phyloP scores from a whole-genome alignment of 257 asterid genomes.

The Rhazya stricta region DNA sequence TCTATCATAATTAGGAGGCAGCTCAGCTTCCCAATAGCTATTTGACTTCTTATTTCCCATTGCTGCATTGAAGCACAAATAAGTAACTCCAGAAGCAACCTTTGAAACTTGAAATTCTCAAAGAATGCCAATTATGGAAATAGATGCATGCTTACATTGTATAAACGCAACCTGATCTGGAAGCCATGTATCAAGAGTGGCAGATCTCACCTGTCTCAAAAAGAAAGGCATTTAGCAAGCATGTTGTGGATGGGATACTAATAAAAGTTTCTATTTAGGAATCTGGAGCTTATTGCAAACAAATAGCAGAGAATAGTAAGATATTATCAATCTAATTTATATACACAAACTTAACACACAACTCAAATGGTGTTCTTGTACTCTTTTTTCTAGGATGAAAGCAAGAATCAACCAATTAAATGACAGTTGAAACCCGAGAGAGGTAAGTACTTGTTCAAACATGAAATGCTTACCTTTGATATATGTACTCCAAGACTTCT shows the following conservation, averaged over 20 bases:
- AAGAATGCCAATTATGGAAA: background rate
- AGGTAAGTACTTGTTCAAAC: background rate
- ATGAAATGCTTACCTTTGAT: conserved; percentile 30
- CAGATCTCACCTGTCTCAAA: conserved; percentile 36
- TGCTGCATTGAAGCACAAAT: conserved; percentile 14
- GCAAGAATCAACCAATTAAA: background rate
- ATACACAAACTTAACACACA: background rate
- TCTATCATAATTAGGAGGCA: conserved; percentile 31
- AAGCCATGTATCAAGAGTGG: conserved; percentile 49
- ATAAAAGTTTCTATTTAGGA: background rate
- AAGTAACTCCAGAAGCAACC: conserved; percentile 3
- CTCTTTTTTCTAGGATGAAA: background rate
- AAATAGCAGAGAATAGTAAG: background rate
- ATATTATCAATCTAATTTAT: background rate
- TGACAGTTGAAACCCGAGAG: background rate
- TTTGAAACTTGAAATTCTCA: background rate
- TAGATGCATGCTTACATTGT: conserved; percentile 25
- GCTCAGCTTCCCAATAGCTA: conserved; percentile 44
- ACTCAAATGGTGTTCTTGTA: background rate
- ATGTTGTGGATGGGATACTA: background rate
- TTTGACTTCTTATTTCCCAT: conserved; percentile 44
- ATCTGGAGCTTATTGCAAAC: too few relatives aligned
- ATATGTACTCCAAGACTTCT: conserved; percentile 46
- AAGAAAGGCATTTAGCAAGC: background rate
- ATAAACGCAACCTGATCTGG: conserved; percentile 44